A percentile compares a stretch with the other conserved stretches of the same genome.
phyloP scores from a whole-genome alignment of 768 basidiomycete species.

The Mycena vitilis region DNA sequence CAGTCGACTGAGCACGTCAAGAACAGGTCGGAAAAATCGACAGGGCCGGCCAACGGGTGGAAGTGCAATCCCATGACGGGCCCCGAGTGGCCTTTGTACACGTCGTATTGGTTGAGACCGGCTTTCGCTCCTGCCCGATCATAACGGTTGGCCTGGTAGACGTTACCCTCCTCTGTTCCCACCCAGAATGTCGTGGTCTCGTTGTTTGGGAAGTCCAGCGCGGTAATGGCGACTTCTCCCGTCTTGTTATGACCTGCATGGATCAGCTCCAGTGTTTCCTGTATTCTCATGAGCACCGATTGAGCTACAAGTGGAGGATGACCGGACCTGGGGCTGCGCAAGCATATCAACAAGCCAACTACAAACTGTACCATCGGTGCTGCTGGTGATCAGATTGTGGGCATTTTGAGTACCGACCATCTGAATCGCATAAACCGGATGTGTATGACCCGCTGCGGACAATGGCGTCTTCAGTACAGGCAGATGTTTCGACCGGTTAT shows the following conservation, averaged over 20 bases:
- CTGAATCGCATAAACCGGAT: conserved; percentile 98
- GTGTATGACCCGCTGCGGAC: conserved; percentile 96
- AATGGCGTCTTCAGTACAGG: conserved; percentile 97
- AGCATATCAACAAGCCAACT: conserved; percentile 99
- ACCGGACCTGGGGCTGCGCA: conserved; percentile 90
- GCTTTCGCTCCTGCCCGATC: conserved; percentile 98
- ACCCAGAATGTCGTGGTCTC: conserved; percentile 98
- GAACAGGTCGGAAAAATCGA: conserved; percentile 97
- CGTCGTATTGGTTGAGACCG: conserved; percentile 91
- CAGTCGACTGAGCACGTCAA: conserved; percentile 94
- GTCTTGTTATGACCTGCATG: conserved; percentile 96
- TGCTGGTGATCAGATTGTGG: conserved; percentile 95
- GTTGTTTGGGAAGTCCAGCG: conserved; percentile 93
- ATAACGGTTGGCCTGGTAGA: conserved; percentile 97
- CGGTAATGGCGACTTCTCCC: conserved; percentile 94
- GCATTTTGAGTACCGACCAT: conserved; percentile 99
- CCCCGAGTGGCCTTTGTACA: conserved; percentile 92
- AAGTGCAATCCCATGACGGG: conserved; percentile 96
- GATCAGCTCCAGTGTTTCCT: conserved; percentile 95
- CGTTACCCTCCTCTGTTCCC: conserved; percentile 97
- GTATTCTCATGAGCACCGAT: conserved; percentile 4
- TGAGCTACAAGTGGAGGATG: not conserved
- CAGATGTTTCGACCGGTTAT: conserved; percentile 95
- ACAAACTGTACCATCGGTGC: conserved; percentile 97
- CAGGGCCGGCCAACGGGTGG: conserved; percentile 90